Percentiles rank a stretch among this genome's conserved stretches.
Evolutionary conservation across 495 filamentous ascomycete species (phyloP).

Genomic region (Podospora tetraspora): DNA sequence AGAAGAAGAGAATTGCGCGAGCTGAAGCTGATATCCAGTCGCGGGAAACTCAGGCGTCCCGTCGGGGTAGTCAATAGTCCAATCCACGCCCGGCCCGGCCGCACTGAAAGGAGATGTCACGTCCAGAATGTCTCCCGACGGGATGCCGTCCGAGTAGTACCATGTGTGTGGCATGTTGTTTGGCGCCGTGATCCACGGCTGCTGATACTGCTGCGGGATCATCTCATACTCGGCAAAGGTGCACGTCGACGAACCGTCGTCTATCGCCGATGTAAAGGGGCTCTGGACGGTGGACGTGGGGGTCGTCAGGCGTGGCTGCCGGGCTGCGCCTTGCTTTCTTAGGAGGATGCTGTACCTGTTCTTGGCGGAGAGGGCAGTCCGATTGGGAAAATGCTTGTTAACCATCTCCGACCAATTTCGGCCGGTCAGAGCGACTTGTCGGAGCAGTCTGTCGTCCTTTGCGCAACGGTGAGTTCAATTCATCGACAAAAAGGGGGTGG

Average conservation of each 20-base stretch:
- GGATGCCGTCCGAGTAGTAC: background rate
- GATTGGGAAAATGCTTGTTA: constrained; percentile 28
- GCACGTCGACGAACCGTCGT: background rate
- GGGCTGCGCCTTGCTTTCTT: constrained; percentile 7
- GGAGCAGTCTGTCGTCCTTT: constrained; percentile 29
- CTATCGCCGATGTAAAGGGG: background rate
- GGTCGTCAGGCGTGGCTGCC: background rate
- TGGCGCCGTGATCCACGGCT: background rate
- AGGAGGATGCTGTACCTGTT: constrained; percentile 33
- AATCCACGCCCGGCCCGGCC: background rate
- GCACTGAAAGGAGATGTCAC: background rate
- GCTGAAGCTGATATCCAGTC: background rate
- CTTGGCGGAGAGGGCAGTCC: constrained; percentile 35
- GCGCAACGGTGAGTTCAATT: background rate
- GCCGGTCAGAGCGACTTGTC: constrained; percentile 24
- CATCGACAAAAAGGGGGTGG: background rate
- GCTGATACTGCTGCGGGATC: background rate
- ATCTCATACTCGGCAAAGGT: background rate
- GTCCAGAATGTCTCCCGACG: background rate
- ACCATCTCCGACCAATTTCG: constrained; percentile 38
- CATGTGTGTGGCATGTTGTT: background rate
- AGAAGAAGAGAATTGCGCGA: background rate
- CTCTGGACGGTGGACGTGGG: background rate
- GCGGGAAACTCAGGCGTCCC: background rate
- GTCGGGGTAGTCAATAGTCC: background rate